Conservation (phyloP, 1,139 yeast species). For the Debaryomyces nepalensis region DNA sequence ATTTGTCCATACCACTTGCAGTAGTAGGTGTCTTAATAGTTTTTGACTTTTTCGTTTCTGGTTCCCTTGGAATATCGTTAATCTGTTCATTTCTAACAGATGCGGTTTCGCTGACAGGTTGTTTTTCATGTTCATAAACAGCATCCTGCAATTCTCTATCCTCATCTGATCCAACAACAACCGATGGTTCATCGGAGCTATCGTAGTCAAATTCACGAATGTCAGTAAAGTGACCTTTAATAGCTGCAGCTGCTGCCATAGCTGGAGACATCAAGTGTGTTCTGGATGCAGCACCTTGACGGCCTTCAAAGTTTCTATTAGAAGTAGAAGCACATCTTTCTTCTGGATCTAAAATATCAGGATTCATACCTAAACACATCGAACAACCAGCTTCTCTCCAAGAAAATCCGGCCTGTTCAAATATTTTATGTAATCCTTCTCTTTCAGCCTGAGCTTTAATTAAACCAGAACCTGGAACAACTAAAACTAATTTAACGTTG, state of each 20-base stretch:
- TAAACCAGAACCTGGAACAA: slow-evolving; percentile 97
- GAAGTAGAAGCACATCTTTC: slow-evolving; percentile 99
- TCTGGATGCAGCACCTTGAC: slow-evolving; percentile 97
- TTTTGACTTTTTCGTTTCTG: slow-evolving; percentile 33
- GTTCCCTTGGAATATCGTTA: slow-evolving; percentile 61
- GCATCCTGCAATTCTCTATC: slow-evolving; percentile 68
- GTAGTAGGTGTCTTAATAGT: slow-evolving; percentile 31
- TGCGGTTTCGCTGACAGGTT: slow-evolving; percentile 47
- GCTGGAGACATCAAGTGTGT: slow-evolving; percentile 98
- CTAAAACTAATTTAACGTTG: slow-evolving; percentile 79
- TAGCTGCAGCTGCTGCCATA: slow-evolving; percentile 99
- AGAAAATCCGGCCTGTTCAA: slow-evolving; percentile 89
- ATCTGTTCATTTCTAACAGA: slow-evolving; percentile 51
- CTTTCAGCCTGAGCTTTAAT: slow-evolving; percentile 91
- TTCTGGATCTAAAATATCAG: slow-evolving; percentile 90
- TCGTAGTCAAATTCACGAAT: slow-evolving; percentile 78
- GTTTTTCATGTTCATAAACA: slow-evolving; percentile 71
- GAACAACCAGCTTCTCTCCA: slow-evolving; percentile 99
- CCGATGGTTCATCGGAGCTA: slow-evolving; percentile 62
- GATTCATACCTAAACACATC: slow-evolving; percentile 99
- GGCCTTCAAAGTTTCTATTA: slow-evolving; percentile 97
- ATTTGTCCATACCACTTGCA: slow-evolving; percentile 71
- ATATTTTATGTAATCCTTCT: slow-evolving; percentile 92
- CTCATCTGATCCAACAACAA: slow-evolving; percentile 59
- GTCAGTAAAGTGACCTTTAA: slow-evolving; percentile 87